A percentile compares a stretch with the other conserved stretches of the same genome.
phyloP scores from a whole-genome alignment of 2,329 filamentous ascomycete species.

The Aspergillus clavatus region DNA sequence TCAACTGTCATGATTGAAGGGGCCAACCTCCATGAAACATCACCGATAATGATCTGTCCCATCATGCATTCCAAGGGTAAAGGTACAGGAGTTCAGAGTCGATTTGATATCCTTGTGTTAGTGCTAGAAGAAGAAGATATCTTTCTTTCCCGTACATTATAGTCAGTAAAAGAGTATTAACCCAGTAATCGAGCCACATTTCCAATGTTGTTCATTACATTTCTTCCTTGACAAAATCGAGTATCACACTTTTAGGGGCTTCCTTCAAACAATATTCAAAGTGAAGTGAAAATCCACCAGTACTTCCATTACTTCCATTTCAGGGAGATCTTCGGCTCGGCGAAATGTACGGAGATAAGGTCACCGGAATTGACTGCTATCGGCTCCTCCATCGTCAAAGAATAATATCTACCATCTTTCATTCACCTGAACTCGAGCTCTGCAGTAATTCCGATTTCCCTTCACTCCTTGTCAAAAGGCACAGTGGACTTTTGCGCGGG shows the following conservation, averaged over 20 bases:
- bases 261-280: no score
- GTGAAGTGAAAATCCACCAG: no score
- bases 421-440: background rate
- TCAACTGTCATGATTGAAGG: constrained; percentile 9
- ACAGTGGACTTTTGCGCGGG: background rate
- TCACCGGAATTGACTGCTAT: constrained; percentile 9
- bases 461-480: background rate
- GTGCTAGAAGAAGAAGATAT: background rate
- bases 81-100: background rate
- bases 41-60: background rate
- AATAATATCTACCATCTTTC: background rate
- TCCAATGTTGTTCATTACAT: no score
- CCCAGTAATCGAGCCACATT: no score
- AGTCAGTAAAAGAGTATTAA: no score
- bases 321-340: background rate
- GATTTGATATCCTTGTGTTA: background rate
- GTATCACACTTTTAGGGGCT: no score
- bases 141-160: no score
- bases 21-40: background rate
- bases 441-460: no score
- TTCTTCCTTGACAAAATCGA: no score
- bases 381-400: constrained; percentile 1
- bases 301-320: background rate
- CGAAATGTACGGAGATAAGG: constrained; percentile 18
- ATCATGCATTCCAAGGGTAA: background rate